Percentiles rank a stretch among this genome's conserved stretches.
Conservation (phyloP, 208 protist genomes). For the Porcisia hertigi region DNA sequence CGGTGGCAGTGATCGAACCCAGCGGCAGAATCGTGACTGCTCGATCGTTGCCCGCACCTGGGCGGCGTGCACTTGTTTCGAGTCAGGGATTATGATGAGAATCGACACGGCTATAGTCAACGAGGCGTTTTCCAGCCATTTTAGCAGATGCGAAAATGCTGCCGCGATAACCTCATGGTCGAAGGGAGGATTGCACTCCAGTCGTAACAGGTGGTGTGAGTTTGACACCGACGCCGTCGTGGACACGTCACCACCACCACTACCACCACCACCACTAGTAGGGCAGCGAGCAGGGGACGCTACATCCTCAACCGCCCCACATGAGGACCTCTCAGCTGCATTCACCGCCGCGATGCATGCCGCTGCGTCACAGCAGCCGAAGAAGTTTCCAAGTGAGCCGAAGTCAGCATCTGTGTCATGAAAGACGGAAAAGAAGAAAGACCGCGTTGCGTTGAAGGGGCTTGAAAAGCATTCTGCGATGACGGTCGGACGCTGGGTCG, state of each 20-base stretch:
- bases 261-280: not conserved
- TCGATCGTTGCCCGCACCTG: constrained; percentile 29
- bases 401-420: constrained; percentile 46
- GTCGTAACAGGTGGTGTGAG: constrained; percentile 8
- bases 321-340: not conserved
- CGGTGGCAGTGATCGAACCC: constrained; percentile 22
- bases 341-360: constrained; percentile 13
- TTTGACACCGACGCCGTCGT: not conserved
- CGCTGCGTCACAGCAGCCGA: constrained; percentile 14
- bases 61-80: constrained; percentile 27
- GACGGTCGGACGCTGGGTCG: not conserved
- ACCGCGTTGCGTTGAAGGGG: constrained; percentile 45
- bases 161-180: constrained; percentile 43
- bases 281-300: not conserved
- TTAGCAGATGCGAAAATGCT: constrained; percentile 33
- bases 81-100: constrained; percentile 43
- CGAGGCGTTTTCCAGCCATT: constrained; percentile 17
- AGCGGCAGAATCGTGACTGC: constrained; percentile 37
- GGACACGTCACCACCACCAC: not conserved
- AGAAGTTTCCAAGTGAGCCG: constrained; percentile 49
- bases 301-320: not conserved
- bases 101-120: constrained; percentile 18
- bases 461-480: constrained; percentile 46
- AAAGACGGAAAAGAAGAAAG: constrained; percentile 43
- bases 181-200: constrained; percentile 52